Conservation (phyloP, 2,329 filamentous ascomycete genomes). For the Paracoccidioides lutzii region DNA sequence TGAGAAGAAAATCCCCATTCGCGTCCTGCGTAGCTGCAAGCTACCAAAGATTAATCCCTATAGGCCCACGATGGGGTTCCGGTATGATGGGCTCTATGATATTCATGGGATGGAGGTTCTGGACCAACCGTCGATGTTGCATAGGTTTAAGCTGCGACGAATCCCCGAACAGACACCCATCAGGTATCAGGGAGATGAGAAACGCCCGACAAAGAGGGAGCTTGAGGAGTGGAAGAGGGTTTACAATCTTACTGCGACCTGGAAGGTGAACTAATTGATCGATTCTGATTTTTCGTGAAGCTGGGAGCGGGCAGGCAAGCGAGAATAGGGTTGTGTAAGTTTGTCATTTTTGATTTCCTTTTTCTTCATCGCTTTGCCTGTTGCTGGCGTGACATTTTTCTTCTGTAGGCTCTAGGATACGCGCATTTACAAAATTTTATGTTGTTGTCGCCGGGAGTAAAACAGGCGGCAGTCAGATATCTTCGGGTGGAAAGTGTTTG, state of each 20-base stretch:
- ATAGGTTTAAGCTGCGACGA: constrained; percentile 38
- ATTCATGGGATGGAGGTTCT: constrained; percentile 29
- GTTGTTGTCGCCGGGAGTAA: too few relatives aligned
- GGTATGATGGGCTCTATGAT: constrained; percentile 47
- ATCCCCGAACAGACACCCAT: constrained; percentile 35
- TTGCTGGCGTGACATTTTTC: too few relatives aligned
- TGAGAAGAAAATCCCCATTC: constrained; percentile 28
- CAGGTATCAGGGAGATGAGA: constrained; percentile 29
- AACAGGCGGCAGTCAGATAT: too few relatives aligned
- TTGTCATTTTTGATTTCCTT: too few relatives aligned
- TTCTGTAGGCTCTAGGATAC: too few relatives aligned
- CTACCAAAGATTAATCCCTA: constrained; percentile 26
- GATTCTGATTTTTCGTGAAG: too few relatives aligned
- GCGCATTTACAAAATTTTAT: too few relatives aligned
- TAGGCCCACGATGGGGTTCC: constrained; percentile 36
- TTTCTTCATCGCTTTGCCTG: too few relatives aligned
- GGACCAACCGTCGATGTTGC: constrained; percentile 30
- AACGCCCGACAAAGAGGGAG: constrained; percentile 33
- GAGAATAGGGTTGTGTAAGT: too few relatives aligned
- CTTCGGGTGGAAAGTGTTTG: too few relatives aligned
- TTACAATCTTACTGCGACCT: constrained; percentile 1
- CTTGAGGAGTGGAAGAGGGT: constrained; percentile 9
- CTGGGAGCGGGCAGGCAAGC: too few relatives aligned
- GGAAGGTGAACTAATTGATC: background rate
- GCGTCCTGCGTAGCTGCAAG: constrained; percentile 38